phyloP scores from a whole-genome alignment of 179 eudicot genomes.

The Gypsophila paniculata region DNA sequence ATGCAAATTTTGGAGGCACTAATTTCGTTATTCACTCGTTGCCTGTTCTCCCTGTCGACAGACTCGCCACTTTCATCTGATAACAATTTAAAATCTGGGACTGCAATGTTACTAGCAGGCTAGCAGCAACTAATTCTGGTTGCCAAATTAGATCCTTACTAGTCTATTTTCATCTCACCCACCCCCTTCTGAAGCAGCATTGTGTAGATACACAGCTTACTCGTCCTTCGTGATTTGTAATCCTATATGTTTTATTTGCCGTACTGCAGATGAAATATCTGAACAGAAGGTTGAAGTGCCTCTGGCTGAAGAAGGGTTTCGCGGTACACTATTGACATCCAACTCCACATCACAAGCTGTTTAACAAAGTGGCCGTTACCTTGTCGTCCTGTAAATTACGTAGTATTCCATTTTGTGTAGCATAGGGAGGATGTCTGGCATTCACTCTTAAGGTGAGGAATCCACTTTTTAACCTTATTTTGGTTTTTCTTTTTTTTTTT shows the following conservation, averaged over 20 bases:
- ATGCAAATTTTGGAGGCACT: neutral
- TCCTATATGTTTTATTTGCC: conserved; percentile 1
- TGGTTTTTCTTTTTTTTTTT: neutral
- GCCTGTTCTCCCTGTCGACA: conserved; percentile 7
- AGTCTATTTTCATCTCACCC: neutral
- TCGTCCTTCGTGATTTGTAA: neutral
- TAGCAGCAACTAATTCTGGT: too few species aligned
- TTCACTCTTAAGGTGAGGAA: conserved; percentile 30
- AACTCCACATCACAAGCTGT: conserved; percentile 54
- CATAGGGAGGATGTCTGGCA: conserved; percentile 21
- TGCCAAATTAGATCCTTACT: neutral
- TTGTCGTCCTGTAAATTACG: conserved; percentile 17
- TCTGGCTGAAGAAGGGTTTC: conserved; percentile 83
- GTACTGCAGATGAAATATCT: conserved; percentile 72
- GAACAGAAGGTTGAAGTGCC: conserved; percentile 60
- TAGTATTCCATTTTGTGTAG: conserved; percentile 5
- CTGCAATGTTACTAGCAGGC: neutral
- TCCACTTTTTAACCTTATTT: neutral
- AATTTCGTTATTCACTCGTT: neutral
- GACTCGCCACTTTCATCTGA: neutral
- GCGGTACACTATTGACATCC: conserved; percentile 82
- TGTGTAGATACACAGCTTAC: neutral
- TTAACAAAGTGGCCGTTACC: conserved; percentile 24
- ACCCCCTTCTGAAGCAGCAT: neutral
- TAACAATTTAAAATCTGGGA: neutral